Evolutionary conservation across 331 rosid genomes (phyloP).

Genomic region (Malus hybrid): DNA sequence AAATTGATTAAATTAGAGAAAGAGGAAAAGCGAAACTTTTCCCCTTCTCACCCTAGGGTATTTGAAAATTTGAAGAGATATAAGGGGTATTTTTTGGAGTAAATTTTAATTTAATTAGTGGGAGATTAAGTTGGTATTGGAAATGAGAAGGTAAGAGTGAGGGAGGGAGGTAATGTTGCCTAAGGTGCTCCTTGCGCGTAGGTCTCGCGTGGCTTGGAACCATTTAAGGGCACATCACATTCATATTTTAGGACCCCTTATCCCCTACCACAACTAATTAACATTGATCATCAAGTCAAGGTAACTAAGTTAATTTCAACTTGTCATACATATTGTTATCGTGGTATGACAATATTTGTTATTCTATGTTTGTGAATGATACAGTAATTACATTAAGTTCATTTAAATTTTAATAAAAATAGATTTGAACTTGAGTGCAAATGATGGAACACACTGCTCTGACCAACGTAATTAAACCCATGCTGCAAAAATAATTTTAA

Average conservation of each 20-base stretch:
- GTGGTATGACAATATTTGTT: background rate
- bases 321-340: background rate
- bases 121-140: background rate
- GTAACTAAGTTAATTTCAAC: background rate
- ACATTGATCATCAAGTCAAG: background rate
- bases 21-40: background rate
- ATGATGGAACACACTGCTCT: no score
- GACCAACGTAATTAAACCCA: no score
- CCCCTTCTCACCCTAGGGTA: slow-evolving; percentile 10
- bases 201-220: slow-evolving; percentile 19
- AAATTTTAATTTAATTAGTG: background rate
- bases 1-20: slow-evolving; percentile 2
- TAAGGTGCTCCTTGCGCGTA: slow-evolving; percentile 47
- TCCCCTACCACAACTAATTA: background rate
- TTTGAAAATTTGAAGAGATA: slow-evolving; percentile 9
- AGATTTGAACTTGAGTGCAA: no score
- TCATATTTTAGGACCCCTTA: background rate
- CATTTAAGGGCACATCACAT: slow-evolving; percentile 1
- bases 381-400: background rate
- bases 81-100: no score
- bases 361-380: background rate
- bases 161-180: slow-evolving; percentile 6
- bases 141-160: background rate
- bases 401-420: no score
- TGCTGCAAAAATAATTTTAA: no score